phyloP scores from a whole-genome alignment of 805 yeast species.

The Lipomyces anomalus region DNA sequence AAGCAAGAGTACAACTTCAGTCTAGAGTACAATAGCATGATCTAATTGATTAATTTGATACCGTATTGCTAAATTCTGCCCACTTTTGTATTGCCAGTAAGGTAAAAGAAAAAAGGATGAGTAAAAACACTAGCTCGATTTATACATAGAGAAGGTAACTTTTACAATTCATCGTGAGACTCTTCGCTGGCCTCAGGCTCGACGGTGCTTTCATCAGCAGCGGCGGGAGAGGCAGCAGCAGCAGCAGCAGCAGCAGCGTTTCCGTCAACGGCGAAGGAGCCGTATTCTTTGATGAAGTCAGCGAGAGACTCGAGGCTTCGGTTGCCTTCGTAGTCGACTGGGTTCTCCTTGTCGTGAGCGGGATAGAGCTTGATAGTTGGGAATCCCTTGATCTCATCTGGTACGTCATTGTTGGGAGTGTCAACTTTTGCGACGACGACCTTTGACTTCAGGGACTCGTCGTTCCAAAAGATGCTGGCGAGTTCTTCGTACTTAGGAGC shows the following conservation, averaged over 20 bases:
- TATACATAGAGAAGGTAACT: not conserved
- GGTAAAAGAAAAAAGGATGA: not conserved
- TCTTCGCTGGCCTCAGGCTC: slow-evolving; percentile 29
- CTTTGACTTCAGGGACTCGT: slow-evolving; percentile 44
- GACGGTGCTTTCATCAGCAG: slow-evolving; percentile 31
- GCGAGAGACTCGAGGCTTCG: slow-evolving; percentile 71
- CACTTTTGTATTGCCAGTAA: too few species aligned
- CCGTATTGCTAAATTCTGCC: too few species aligned
- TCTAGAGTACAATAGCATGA: too few species aligned
- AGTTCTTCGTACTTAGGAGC: slow-evolving; percentile 86
- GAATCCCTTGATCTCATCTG: slow-evolving; percentile 71
- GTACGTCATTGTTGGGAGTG: slow-evolving; percentile 85
- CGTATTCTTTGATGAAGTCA: slow-evolving; percentile 63
- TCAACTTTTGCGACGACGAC: slow-evolving; percentile 81
- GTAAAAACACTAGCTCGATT: not conserved
- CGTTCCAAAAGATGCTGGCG: slow-evolving; percentile 58
- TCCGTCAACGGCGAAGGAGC: slow-evolving; percentile 59
- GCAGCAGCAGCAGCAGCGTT: too few species aligned
- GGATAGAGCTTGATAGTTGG: slow-evolving; percentile 91
- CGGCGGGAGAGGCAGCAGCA: too few species aligned
- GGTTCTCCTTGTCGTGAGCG: slow-evolving; percentile 67
- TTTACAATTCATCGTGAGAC: slow-evolving; percentile 27
- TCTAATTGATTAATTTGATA: too few species aligned
- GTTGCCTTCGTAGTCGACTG: slow-evolving; percentile 59
- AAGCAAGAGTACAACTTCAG: too few species aligned